Base-by-base conservation (phyloP, 1,284 basidiomycete genomes). In the Golubevia pallescens region DNA sequence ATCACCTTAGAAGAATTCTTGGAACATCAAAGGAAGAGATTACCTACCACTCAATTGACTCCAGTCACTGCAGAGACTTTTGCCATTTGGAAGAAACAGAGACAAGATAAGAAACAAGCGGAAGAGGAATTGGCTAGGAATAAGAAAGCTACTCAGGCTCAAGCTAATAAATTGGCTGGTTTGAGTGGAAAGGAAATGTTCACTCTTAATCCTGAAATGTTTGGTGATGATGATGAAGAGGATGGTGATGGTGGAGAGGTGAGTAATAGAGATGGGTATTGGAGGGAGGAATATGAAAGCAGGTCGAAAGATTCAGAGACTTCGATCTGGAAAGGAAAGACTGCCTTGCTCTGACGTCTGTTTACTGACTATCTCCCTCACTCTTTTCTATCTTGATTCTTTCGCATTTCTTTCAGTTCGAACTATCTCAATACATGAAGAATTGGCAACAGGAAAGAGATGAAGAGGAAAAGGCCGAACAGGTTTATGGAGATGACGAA, bases 1-100 rank as follows among this genome's bases (percentile, higher is more conserved):
- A 98, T 99, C 84, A 94, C 93, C 69, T 82, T 99, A 61, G 96
- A 99, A 86, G 97, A 99, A 76, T 99, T 99, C 88, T 86, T 99
- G 67, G 96, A 99, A 88, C 34, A 38, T 38, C n/a, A n/a, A n/a
- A n/a, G n/a, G 34, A 38, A 38, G 34, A 38, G 34, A 38, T 38
- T 38, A 38, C 34, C 34, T 5, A 48, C 42, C 16, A 48, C 42
- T 48, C 42, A 85, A 66, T 71, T 84, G n/a, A 85, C 82, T 5
- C 82, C 82, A 1, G 81, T 84, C 24, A 85, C 80, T 3, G 73
- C 73, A 55, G 82, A 85, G 54, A 63, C 71, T 6, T 85, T 85
- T 55, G 71, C 76, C 3, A 71, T 64, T 53, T 85, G 82, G 82
- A 85, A 84, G 61, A 75, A 81, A 72, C 69, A 81, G 57, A 61